phyloP scores from a whole-genome alignment of 306 rosid species.

The Quercus mongolica region DNA sequence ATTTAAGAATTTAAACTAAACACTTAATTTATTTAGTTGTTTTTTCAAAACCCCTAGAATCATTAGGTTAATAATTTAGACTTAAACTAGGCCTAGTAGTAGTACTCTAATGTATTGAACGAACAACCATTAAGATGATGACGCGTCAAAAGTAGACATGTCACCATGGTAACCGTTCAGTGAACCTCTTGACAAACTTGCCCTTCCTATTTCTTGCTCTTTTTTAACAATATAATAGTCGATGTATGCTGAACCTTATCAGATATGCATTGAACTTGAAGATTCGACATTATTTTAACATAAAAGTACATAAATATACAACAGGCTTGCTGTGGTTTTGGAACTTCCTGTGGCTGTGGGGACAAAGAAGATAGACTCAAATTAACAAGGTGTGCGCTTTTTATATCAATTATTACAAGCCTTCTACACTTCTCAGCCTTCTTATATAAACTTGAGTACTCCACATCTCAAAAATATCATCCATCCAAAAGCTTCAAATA shows the following conservation, averaged over 20 bases:
- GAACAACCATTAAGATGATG: no score
- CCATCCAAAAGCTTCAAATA: not conserved
- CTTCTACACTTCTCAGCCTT: not conserved
- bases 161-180: no score
- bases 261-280: not conserved
- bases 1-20: no score
- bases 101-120: no score
- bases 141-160: no score
- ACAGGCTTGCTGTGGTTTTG: conserved; percentile 23
- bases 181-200: no score
- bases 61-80: no score
- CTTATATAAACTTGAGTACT: conserved; percentile 5
- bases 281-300: not conserved
- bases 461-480: not conserved
- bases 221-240: not conserved
- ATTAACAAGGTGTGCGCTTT: not conserved
- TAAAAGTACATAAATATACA: not conserved
- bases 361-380: no score
- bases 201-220: no score
- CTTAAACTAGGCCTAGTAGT: no score
- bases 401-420: not conserved
- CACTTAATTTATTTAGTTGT: no score
- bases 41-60: no score
- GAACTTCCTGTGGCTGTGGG: not conserved
- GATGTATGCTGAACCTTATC: not conserved